Evolutionary conservation across 495 filamentous ascomycete genomes (phyloP).

Genomic region (Clohesyomyces aquaticus): DNA sequence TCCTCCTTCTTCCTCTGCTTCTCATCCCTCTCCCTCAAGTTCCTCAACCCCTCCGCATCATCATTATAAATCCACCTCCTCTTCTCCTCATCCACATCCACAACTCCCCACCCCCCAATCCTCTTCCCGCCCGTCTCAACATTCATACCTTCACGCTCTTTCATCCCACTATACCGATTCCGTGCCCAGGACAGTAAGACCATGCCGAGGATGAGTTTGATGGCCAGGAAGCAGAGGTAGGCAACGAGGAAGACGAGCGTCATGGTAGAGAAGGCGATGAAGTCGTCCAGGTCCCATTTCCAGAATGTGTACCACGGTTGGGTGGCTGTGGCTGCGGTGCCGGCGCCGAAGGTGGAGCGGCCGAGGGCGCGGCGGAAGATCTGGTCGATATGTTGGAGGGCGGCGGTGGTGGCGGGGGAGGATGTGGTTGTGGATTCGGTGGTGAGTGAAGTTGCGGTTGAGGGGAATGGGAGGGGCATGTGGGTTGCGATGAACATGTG

Average conservation of each 20-base stretch:
- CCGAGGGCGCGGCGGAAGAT: conserved; percentile 73
- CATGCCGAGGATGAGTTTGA: conserved; percentile 87
- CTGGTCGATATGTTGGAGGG: conserved; percentile 74
- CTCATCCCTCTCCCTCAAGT: conserved; percentile 70
- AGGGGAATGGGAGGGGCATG: conserved; percentile 72
- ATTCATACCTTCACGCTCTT: conserved; percentile 62
- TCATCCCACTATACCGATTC: conserved; percentile 78
- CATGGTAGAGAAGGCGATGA: conserved; percentile 72
- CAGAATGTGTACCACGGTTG: conserved; percentile 13
- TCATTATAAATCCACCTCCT: conserved; percentile 85
- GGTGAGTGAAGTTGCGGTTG: conserved; percentile 66
- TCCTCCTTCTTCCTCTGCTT: conserved; percentile 56
- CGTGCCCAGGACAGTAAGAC: conserved; percentile 72
- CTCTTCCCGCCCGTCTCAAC: conserved; percentile 70
- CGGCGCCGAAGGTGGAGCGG: conserved; percentile 62
- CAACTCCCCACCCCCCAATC: conserved; percentile 77
- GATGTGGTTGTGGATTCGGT: conserved; percentile 55
- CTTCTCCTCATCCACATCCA: conserved; percentile 88
- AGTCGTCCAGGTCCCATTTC: conserved; percentile 59
- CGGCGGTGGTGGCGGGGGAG: conserved; percentile 70
- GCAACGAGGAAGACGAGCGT: conserved; percentile 75
- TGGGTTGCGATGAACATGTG: conserved; percentile 95
- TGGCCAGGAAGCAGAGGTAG: conserved; percentile 75
- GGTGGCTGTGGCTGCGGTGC: conserved; percentile 36
- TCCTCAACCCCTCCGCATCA: conserved; percentile 70